Base-by-base conservation (phyloP, 129 eudicot species). In the Oenanthe sinensis region DNA sequence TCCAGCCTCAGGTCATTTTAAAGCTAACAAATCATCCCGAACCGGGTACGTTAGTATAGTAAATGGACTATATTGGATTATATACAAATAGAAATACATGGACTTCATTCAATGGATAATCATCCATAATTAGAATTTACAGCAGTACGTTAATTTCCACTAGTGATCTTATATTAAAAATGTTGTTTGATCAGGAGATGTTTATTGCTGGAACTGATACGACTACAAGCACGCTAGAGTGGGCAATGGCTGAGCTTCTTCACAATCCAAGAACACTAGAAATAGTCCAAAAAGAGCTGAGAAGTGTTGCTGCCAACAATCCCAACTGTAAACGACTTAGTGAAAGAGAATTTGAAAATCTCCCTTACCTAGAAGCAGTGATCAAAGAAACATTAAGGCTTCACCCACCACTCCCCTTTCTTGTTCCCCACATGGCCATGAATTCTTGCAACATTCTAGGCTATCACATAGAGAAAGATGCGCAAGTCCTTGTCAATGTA, bases 161-260 rank as follows among this genome's bases (percentile, higher is more conserved):
- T 10, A 2, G 4, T 62, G 30, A 62, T 62, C 14, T 7, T 60
- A n/a, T 26, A 19, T 16, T 39, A 39, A 39, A 20, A 15, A 16
- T 0, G 15, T 11, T 37, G 22, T 17, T 70, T 19, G 24, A 17
- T 39, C 68, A 81, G 83, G 83, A 81, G 26, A 75, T 74, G 83
- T 75, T 81, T 40, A 60, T 67, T 0, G 83, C 79, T 0, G 83
- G 83, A 4, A 60, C 79, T 5, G 83, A 81, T 14, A 60, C 68
- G 36, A 81, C 79, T 22, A 75, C 83, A 46, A 75, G 83, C 65
- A 75, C 48, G 50, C 63, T 8, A 24, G 83, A 81, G 68, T 81
- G 83, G 83, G 83, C 45, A 19, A 39, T 81, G 46, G 67, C 75
- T 1, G 83, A 74, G 75, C 22, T 74, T 45, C 36, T 81, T 0